phyloP scores from a whole-genome alignment of 2,329 filamentous ascomycete genomes.

The Arthroderma uncinatum region DNA sequence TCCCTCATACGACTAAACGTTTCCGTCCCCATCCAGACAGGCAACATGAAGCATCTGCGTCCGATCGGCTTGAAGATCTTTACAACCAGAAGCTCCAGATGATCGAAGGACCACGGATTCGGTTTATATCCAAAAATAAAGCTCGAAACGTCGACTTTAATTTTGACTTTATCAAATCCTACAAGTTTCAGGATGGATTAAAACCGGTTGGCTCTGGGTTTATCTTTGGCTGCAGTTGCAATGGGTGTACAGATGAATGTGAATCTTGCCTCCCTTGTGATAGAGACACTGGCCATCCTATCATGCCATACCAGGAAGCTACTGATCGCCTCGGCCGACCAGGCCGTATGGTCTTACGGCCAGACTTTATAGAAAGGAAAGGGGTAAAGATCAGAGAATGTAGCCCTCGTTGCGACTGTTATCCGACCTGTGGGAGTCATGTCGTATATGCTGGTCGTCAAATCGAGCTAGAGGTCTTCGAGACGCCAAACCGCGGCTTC shows the following conservation, averaged over 20 bases:
- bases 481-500: slow-evolving; percentile 33
- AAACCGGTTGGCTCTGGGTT: slow-evolving; percentile 21
- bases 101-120: slow-evolving; percentile 24
- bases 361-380: slow-evolving; percentile 24
- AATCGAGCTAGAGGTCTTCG: slow-evolving; percentile 33
- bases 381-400: slow-evolving; percentile 34
- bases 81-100: slow-evolving; percentile 17
- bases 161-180: slow-evolving; percentile 31
- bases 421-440: slow-evolving; percentile 30
- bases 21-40: not conserved
- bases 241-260: slow-evolving; percentile 18
- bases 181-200: slow-evolving; percentile 27
- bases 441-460: slow-evolving; percentile 33
- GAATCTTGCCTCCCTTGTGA: slow-evolving; percentile 26
- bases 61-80: slow-evolving; percentile 9
- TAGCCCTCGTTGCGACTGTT: slow-evolving; percentile 28
- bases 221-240: slow-evolving; percentile 26
- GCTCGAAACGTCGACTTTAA: slow-evolving; percentile 21
- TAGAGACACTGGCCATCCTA: slow-evolving; percentile 19
- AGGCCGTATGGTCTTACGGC: slow-evolving; percentile 20
- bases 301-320: slow-evolving; percentile 26
- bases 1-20: not conserved
- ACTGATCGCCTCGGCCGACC: slow-evolving; percentile 7
- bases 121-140: slow-evolving; percentile 15
- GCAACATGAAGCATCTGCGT: not conserved